Conservation (phyloP, 2,329 filamentous ascomycete species). For the Aschersonia sp. region DNA sequence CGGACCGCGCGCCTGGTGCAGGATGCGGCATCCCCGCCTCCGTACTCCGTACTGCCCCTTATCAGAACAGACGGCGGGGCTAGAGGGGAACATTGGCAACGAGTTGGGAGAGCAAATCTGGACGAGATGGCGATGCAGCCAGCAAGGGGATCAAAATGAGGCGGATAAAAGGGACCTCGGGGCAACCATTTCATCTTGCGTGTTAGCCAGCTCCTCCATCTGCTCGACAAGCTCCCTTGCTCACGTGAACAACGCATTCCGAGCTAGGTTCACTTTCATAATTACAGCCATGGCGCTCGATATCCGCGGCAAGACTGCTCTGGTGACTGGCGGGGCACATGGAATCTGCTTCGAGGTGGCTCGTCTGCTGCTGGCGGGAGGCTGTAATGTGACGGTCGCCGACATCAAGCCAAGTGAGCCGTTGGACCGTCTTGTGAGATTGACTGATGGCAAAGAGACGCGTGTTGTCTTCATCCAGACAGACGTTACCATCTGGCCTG, state of each 20-base stretch:
- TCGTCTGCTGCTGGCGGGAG: constrained; percentile 14
- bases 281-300: constrained; percentile 4
- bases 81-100: too few relatives aligned
- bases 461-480: constrained; percentile 19
- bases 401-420: constrained; percentile 20
- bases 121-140: too few relatives aligned
- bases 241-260: not conserved
- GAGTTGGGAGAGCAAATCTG: too few relatives aligned
- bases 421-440: constrained; percentile 6
- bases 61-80: too few relatives aligned
- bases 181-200: too few relatives aligned
- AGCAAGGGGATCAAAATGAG: too few relatives aligned
- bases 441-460: constrained; percentile 3
- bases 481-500: constrained; percentile 20
- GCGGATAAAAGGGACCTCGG: too few relatives aligned
- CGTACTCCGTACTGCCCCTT: too few relatives aligned
- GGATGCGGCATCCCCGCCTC: too few relatives aligned
- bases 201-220: too few relatives aligned
- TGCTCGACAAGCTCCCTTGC: too few relatives aligned
- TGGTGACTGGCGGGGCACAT: constrained; percentile 4
- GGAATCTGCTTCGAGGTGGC: constrained; percentile 22
- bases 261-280: not conserved
- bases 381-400: constrained; percentile 21
- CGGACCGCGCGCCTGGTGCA: too few relatives aligned
- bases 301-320: constrained; percentile 4